These are phyloP conservation scores for Ruellia speciosa DNA, from an alignment of 305 asterid species.

Conservation along the genomic window DNA sequence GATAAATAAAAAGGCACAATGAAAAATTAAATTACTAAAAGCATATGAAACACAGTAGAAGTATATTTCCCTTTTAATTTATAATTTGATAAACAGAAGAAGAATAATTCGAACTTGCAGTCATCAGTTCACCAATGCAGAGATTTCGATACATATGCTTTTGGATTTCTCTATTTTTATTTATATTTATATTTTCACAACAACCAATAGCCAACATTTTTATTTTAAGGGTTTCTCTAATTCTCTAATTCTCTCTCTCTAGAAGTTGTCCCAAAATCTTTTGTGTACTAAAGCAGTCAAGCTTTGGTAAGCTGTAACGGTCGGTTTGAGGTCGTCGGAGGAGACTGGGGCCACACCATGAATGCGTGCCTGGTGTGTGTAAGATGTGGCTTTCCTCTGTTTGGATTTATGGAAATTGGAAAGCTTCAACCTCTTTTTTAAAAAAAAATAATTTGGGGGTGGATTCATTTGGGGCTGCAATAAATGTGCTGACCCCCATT, in stretches of 20 bases:
- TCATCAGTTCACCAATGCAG: conserved; percentile 34
- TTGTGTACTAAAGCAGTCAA: conserved; percentile 55
- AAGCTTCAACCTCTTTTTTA: conserved; percentile 21
- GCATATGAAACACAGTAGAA: not conserved
- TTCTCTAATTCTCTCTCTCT: not conserved
- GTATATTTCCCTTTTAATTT: not conserved
- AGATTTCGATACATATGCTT: conserved; percentile 31
- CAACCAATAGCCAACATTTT: too few relatives aligned
- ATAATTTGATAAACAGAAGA: conserved; percentile 30
- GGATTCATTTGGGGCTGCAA: conserved; percentile 26
- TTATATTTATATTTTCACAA: not conserved
- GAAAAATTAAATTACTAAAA: not conserved
- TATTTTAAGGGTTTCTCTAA: too few relatives aligned
- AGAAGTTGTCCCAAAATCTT: conserved; percentile 36
- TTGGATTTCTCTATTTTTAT: conserved; percentile 13
- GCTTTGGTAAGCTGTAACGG: conserved; percentile 72
- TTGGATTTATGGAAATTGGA: conserved; percentile 38
- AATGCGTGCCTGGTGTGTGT: conserved; percentile 20
- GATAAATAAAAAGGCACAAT: not conserved
- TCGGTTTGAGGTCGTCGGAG: conserved; percentile 43
- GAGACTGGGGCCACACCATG: conserved; percentile 37
- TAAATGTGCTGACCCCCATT: not conserved
- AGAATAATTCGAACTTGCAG: conserved; percentile 65
- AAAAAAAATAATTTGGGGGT: conserved; percentile 14
- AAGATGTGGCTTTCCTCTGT: conserved; percentile 22